Base-by-base conservation (phyloP, 352 stramenopile species). In the Thraustotheca clavata region DNA sequence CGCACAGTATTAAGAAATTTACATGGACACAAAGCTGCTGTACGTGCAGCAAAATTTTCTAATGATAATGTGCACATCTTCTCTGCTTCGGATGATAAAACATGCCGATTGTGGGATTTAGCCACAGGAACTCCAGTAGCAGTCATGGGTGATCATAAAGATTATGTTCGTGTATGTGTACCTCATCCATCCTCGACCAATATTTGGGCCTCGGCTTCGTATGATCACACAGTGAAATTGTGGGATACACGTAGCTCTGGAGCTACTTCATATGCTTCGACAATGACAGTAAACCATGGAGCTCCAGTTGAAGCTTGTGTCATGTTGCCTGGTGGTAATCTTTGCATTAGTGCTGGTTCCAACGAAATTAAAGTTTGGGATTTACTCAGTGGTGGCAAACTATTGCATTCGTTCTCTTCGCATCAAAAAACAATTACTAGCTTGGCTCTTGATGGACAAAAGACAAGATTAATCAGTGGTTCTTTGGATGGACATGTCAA, bases 341-440 rank as follows among this genome's bases (percentile, higher is more conserved):
- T 95, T 31, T 67, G 93, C 41, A 79, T 94, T 33, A 94, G 85
- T 9, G 87, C 87, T 9, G 91, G 88, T 49, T 80, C 80, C n/a
- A 96, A 94, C 61, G 80, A 86, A 6, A 77, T 97, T 62, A 96
- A 96, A 67, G 78, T 98, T 39, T 98, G 89, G 89, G 92, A 98
- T 68, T 76, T 97, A 36, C 73, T 96, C 26, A 93, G 79, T 52
- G 87, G 87, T 18, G 89, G 88, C 16, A 74, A 77, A 18, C 70
- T 96, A 68, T 69, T 97, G 48, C 83, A 95, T 69, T 83, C 79
- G 70, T 95, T 97, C 67, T 89, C 79, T 49, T 95, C 84, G 69
- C 91, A 98, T 73, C 89, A 97, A 62, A 97, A 97, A 72, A 96
- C 87, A n/a, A 94, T 98, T 68, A 97, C 91, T 26, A 92, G 77